Percentiles rank a stretch among this genome's conserved stretches.
phyloP scores from a whole-genome alignment of 2,329 filamentous ascomycete species.

The Arthrinium phaeospermum region DNA sequence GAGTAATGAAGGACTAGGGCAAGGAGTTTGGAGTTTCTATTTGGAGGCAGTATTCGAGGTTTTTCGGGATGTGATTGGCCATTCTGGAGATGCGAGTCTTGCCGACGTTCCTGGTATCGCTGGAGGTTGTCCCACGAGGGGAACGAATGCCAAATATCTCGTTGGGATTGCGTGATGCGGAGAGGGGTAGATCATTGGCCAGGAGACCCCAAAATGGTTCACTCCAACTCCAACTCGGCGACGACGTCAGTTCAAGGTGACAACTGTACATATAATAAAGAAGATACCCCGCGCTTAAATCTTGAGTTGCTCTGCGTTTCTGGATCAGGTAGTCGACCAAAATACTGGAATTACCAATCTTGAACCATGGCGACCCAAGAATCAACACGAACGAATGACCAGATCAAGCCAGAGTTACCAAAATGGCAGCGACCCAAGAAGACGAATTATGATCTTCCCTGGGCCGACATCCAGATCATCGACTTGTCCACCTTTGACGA shows the following conservation, averaged over 20 bases:
- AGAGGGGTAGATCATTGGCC: background rate
- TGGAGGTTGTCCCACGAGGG: background rate
- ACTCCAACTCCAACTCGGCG: background rate
- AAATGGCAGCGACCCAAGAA: constrained; percentile 37
- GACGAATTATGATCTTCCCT: constrained; percentile 39
- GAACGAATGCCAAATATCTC: background rate
- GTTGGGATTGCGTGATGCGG: constrained; percentile 11
- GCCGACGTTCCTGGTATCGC: background rate
- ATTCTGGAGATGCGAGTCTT: background rate
- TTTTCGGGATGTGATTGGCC: background rate
- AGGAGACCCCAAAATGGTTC: background rate
- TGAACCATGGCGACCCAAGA: background rate
- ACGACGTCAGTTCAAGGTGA: background rate
- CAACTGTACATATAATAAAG: background rate
- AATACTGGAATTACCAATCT: background rate
- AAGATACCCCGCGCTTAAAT: constrained; percentile 4
- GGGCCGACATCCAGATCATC: constrained; percentile 60
- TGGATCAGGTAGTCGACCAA: background rate
- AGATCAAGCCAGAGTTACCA: constrained; percentile 22
- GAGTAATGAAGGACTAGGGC: background rate
- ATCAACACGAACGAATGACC: rapidly evolving
- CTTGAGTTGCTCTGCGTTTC: background rate
- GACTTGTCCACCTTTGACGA: constrained; percentile 54
- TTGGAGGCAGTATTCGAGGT: background rate
- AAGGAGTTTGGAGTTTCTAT: background rate